Base-by-base conservation (phyloP, 1,284 basidiomycete genomes). In the Agroathelia rolfsii region DNA sequence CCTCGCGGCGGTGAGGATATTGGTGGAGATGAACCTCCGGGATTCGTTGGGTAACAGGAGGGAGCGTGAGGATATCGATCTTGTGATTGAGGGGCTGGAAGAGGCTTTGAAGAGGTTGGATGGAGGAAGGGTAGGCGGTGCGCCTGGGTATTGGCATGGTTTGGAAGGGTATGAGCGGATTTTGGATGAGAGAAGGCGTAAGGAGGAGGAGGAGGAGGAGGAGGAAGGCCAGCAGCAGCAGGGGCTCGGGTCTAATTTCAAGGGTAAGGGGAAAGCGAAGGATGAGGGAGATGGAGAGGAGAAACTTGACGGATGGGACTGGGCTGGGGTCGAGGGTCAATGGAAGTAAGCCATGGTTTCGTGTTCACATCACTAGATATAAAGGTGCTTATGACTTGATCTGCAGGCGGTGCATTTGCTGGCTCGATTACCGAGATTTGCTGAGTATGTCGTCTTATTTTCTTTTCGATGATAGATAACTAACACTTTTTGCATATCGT, bases 391-490 rank as follows among this genome's bases (percentile, higher is more conserved):
- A 31, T 36, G 20, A 20, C 7, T 28, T 16, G 30, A 4, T 17
- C 31, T 28, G 5, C 37, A 74, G 71, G 37, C 64, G 72, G 9
- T 64, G 63, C 24, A 62, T 73, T 7, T 73, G 64, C 34, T 75
- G 72, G 72, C 52, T 75, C 44, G 69, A 69, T 40, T 76, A 76
- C 43, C 56, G 59, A 14, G 66, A 72, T 38, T 43, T 75, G 3
- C 45, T 72, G 4, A 48, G 71, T 73, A 41, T 47, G 69, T 50
- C 2, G 7, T 14, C 31, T 37, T n/a, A 11, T 20, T 28, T 7
- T 30, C 15, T 35, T 39, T 12, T 25, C 20, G 9, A 15, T 12
- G 8, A 9, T 13, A 27, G 14, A 9, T 16, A 28, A 24, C 28
- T 24, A n/a, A n/a, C 18, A 20, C 32, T 40, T 12, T 42, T 29